Evolutionary conservation across 352 stramenopile genomes (phyloP), one percentile per base, ranked within the genome.

Genomic region (Pythium grandisporangium): DNA sequence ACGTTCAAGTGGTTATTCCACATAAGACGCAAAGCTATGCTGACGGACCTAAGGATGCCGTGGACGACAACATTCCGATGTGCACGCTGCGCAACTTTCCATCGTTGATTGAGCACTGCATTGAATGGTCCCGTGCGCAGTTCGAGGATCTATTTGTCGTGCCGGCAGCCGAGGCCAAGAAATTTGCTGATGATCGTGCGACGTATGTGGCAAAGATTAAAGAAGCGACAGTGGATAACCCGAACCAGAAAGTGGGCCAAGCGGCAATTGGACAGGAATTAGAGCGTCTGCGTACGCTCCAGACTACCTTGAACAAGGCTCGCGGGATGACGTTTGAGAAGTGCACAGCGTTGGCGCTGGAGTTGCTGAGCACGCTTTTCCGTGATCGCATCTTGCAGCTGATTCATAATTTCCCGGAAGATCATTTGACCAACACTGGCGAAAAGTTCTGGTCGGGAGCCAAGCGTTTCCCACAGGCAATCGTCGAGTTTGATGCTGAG

Each of bases 61-160:
- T 96, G 25, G 96, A 99, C 58, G 97, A 99, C 57, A 95, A 86
- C 37, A 98, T 99, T 55, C 96, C 96, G 17, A 96, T 99, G 55
- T 99, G 97, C 62, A 99, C 97, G 5, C 67, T 99, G 32, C 98
- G 98, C 55, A 99, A 99, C 76, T 99, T 99, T 55, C 97, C 96
- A 22, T 90, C 76, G n/a, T 55, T 92, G 6, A 92, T 89, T 42
- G 79, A 92, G 33, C 97, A 99, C 74, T 99, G 95, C 58, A 98
- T 99, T 52, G 96, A 99, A 35, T 99, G 96, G 96, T 93, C 93
- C n/a, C 75, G 79, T 14, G 79, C 79, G 17, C 79, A 92, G 55
- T 92, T 92, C 53, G 76, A 89, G 56, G 79, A 92, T 34, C 27
- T 85, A 16, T 92, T 92, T 40, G 76, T 95, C 21, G 79, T 80